Evolutionary conservation across 768 basidiomycete species (phyloP).

Genomic region (Auriculariales sp.): DNA sequence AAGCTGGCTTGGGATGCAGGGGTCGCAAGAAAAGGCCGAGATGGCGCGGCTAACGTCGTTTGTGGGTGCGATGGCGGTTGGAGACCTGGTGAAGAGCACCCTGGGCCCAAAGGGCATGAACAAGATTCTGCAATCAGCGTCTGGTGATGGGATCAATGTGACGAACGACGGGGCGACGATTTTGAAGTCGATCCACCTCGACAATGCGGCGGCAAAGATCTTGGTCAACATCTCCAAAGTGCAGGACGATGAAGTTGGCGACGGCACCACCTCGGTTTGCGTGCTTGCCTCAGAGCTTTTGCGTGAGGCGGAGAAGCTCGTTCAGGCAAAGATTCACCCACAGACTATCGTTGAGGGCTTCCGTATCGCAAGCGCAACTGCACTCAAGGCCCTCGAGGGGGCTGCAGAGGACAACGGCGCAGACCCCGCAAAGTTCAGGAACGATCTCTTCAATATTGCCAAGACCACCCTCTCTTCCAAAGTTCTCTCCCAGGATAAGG

Average conservation of each 20-base stretch:
- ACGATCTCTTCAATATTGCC: constrained; percentile 93
- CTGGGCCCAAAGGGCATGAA: constrained; percentile 99
- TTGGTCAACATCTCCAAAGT: constrained; percentile 99
- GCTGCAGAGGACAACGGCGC: constrained; percentile 73
- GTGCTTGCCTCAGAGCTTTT: constrained; percentile 85
- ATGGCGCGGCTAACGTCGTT: constrained; percentile 97
- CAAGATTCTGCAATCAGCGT: constrained; percentile 91
- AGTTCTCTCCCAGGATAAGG: constrained; percentile 91
- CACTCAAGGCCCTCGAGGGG: constrained; percentile 69
- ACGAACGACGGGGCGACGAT: constrained; percentile 99
- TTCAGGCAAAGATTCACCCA: constrained; percentile 86
- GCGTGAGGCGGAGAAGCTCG: constrained; percentile 89
- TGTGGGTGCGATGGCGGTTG: constrained; percentile 91
- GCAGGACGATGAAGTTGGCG: constrained; percentile 98
- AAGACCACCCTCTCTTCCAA: constrained; percentile 92
- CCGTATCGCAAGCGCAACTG: constrained; percentile 77
- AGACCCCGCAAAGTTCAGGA: constrained; percentile 60
- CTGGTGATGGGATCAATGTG: constrained; percentile 85
- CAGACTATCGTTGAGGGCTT: constrained; percentile 97
- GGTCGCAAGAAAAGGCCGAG: constrained; percentile 80
- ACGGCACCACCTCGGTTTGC: constrained; percentile 85
- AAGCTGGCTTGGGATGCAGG: constrained; percentile 12
- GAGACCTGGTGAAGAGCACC: constrained; percentile 97
- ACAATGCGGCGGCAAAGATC: constrained; percentile 98
- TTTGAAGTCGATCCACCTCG: constrained; percentile 90